Percentiles rank a stretch among this genome's conserved stretches.
Evolutionary conservation across 192 early-diverging fungal species (phyloP).

Genomic region (Anaeromyces robustus): DNA sequence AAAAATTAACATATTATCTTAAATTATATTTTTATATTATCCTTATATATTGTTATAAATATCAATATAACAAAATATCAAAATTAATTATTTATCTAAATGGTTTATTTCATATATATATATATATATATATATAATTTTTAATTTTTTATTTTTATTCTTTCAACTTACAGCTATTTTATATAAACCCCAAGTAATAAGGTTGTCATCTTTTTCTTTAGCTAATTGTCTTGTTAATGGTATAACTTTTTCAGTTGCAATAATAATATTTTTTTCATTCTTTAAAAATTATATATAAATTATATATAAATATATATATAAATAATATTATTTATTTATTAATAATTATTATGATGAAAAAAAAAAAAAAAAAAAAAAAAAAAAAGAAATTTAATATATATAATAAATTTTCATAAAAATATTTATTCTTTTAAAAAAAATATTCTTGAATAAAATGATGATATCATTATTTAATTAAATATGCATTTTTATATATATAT

Average conservation of each 20-base stretch:
- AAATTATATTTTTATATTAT: too few species aligned
- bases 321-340: background rate
- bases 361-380: too few species aligned
- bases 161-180: constrained; percentile 57
- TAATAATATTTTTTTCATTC: constrained; percentile 53
- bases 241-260: constrained; percentile 71
- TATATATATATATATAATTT: background rate
- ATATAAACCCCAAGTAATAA: constrained; percentile 74
- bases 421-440: too few species aligned
- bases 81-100: too few species aligned
- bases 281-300: background rate
- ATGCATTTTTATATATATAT: background rate
- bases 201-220: constrained; percentile 26
- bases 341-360: background rate
- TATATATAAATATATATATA: constrained; percentile 17
- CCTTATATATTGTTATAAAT: too few species aligned
- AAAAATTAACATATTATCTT: too few species aligned
- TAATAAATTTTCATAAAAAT: too few species aligned
- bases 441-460: background rate
- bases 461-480: background rate
- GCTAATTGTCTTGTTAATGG: constrained; percentile 45
- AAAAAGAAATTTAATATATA: too few species aligned
- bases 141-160: background rate
- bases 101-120: background rate
- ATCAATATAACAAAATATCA: too few species aligned